Evolutionary conservation across 306 rosid species (phyloP), one percentile per base, ranked within the genome.

Genomic region (Crotalaria pallida): DNA sequence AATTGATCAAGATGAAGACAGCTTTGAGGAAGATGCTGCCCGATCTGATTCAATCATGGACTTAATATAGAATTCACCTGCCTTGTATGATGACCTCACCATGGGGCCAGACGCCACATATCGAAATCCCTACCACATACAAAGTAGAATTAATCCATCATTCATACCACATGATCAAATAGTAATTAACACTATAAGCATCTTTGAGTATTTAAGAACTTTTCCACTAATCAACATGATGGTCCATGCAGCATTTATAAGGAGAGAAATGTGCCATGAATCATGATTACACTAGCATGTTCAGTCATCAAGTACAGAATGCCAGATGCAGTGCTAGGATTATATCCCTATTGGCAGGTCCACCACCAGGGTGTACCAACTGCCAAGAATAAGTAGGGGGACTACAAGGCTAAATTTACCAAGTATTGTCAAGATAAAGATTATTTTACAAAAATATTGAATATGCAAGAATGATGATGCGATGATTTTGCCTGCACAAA

Each of bases 31-130:
- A 73, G 93, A 85, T 34, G 84, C 82, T 51, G 86, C 88, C 31
- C 96, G 95, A 76, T 92, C 96, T 13, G 89, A 80, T 51, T 92
- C 96, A 61, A 89, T 92, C 98, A 92, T 89, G 71, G 98, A 89
- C 80, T 92, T 92, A 73, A 92, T 92, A 67, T 92, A 89, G 88
- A 77, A 94, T 74, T 88, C 97, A 57, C 95, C 98, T 26, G 98
- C 98, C 63, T 90, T 87, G 81, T 88, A 94, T 58, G 96, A 91
- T 26, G 96, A 94, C 76, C 97, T 94, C 58, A 94, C 97, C 92
- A 91, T 83, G 53, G 96, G 99, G 51, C 99, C 92, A 64, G 97
- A 88, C 29, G 97, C 99, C 71, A 94, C 95, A 50, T 91, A 88
- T 50, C 91, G 90, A 71, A 94, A 91, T 44, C 96, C 97, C 97